Evolutionary conservation across 257 asterid genomes (phyloP), one percentile per base, ranked within the genome.

Genomic region (Gentiana macrophylla): DNA sequence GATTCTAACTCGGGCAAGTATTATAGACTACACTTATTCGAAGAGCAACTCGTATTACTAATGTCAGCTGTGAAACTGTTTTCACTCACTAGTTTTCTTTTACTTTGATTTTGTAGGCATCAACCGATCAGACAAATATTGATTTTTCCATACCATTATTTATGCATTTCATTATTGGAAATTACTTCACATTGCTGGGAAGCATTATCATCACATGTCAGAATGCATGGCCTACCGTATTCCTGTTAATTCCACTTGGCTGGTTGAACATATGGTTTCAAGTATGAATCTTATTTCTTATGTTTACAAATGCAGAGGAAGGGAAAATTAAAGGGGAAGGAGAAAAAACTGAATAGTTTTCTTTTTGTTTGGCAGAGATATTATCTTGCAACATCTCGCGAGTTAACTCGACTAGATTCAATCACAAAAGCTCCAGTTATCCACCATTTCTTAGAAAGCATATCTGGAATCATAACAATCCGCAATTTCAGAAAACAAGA

Each of bases 351-450:
- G 56, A 4, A 0, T 15, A 24, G 37, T 57, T 7, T 70, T 8
- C 37, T 34, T 15, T 61, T 37, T 66, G 55, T n/a, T 57, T 53
- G 72, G 4, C 79, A 88, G 99, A 94, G 95, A 33, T 92, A 88
- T 71, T 92, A 63, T 68, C 95, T 92, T 57, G 64, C 89, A 3
- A 83, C 97, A 12, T 85, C 99, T 15, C 92, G 99, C 35, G 99
- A 92, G 71, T 43, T 92, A 74, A 87, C 99, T 13, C 83, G 99
- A 57, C 75, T 92, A 0, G 99, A 92, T 53, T 88, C 95, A 33
- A 92, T 92, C 53, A 92, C 98, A 6, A 92, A 92, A 72, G 98
- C 98, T 7, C 99, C 99, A 0, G 84, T 92, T 37, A 88, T 92
- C 55, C 97, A 81, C 73, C 95, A 88, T 62, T 92, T 92, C 76